phyloP scores from a whole-genome alignment of 1,139 yeast species.

The Saccharomyces pastorianus region DNA sequence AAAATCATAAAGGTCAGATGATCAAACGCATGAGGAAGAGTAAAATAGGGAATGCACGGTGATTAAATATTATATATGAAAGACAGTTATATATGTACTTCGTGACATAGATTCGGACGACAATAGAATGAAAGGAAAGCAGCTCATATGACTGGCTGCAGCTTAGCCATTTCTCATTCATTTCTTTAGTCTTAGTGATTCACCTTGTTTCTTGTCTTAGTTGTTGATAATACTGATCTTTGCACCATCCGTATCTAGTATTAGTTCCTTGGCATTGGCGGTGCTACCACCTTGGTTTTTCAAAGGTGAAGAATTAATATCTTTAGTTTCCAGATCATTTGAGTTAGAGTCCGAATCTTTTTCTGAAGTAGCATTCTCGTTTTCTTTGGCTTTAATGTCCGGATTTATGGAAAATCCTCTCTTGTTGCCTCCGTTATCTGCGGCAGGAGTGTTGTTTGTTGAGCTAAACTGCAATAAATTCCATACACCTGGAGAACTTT shows the following conservation, averaged over 20 bases:
- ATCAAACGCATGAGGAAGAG: not conserved
- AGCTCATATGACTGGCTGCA: not conserved
- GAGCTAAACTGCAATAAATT: slow-evolving; percentile 72
- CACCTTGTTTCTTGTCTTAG: not conserved
- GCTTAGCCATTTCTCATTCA: not conserved
- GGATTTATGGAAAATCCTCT: slow-evolving; percentile 1
- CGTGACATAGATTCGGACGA: not conserved
- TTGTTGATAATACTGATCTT: slow-evolving; percentile 25
- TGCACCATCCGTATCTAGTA: slow-evolving; percentile 29
- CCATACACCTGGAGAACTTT: slow-evolving; percentile 64
- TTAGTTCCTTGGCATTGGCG: slow-evolving; percentile 10
- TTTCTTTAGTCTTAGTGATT: not conserved
- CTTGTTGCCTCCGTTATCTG: slow-evolving; percentile 4
- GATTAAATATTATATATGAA: not conserved
- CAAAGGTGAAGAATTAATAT: slow-evolving; percentile 15
- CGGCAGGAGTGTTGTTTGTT: slow-evolving; percentile 29
- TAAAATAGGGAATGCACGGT: not conserved
- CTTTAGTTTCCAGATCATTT: slow-evolving; percentile 6
- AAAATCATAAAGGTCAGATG: not conserved
- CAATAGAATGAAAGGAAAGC: not conserved
- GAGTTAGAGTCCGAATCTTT: slow-evolving; percentile 3
- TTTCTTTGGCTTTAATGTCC: slow-evolving; percentile 1
- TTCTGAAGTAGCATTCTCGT: slow-evolving; percentile 4
- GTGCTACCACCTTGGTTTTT: slow-evolving; percentile 9
- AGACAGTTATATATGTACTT: not conserved